phyloP scores from a whole-genome alignment of 2,329 filamentous ascomycete species.

The Penicillium polonicum region DNA sequence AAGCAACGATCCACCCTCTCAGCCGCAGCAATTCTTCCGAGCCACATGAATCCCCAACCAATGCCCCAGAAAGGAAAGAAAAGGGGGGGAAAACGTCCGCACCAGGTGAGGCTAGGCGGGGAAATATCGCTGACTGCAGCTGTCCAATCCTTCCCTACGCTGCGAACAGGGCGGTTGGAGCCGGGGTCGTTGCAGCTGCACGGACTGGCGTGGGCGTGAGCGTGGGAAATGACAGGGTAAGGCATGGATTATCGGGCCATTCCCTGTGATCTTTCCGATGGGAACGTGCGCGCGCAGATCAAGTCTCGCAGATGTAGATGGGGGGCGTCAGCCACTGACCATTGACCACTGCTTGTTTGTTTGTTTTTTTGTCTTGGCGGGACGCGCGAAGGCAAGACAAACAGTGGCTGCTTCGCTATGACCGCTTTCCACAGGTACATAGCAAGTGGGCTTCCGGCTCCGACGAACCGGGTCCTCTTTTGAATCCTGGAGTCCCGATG shows the following conservation, averaged over 20 bases:
- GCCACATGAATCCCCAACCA: slow-evolving; percentile 2
- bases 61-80: background rate
- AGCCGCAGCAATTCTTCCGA: slow-evolving; percentile 17
- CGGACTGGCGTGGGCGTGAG: slow-evolving; percentile 8
- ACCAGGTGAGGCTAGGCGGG: background rate
- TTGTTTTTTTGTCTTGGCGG: background rate
- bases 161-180: slow-evolving; percentile 4
- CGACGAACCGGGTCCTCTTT: slow-evolving; percentile 4
- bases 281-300: background rate
- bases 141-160: background rate
- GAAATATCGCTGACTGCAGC: slow-evolving; percentile 2
- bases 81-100: background rate
- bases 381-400: background rate
- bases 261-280: background rate
- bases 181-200: slow-evolving; percentile 3
- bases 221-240: background rate
- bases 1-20: slow-evolving; percentile 12
- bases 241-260: background rate
- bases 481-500: slow-evolving; percentile 5
- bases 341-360: slow-evolving; percentile 3
- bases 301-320: background rate
- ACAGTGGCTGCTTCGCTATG: slow-evolving; percentile 1
- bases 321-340: background rate
- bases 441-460: background rate
- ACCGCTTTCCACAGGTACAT: background rate